phyloP scores from a whole-genome alignment of 1,139 yeast species.

The Suhomyces taliae region DNA sequence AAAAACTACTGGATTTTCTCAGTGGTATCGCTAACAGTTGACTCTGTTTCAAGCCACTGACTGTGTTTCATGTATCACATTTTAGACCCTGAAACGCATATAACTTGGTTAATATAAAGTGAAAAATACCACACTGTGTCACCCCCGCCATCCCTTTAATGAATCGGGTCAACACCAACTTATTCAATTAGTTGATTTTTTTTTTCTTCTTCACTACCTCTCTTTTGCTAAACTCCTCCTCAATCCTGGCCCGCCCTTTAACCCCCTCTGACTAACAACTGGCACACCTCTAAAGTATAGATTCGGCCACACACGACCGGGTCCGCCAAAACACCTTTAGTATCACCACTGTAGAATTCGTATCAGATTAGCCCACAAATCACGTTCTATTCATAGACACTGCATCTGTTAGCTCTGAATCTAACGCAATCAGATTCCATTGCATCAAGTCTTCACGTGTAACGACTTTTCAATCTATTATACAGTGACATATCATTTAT shows the following conservation, averaged over 20 bases:
- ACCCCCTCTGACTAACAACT: too few species aligned
- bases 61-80: too few species aligned
- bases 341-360: background rate
- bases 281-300: background rate
- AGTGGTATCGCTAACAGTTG: too few species aligned
- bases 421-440: background rate
- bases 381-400: background rate
- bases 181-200: too few species aligned
- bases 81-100: background rate
- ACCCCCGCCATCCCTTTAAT: background rate
- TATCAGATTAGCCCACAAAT: background rate
- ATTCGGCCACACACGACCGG: background rate
- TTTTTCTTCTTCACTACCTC: too few species aligned
- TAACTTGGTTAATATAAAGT: slow-evolving; percentile 3
- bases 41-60: too few species aligned
- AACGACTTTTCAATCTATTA: background rate
- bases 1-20: background rate
- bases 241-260: too few species aligned
- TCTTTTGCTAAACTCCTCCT: too few species aligned
- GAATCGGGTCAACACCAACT: too few species aligned
- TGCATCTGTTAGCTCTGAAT: background rate
- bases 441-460: background rate
- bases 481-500: too few species aligned
- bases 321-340: background rate
- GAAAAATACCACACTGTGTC: background rate